Evolutionary conservation across 257 asterid genomes (phyloP), one percentile per base, ranked within the genome.

Genomic region (Nyctanthes arbortristis): DNA sequence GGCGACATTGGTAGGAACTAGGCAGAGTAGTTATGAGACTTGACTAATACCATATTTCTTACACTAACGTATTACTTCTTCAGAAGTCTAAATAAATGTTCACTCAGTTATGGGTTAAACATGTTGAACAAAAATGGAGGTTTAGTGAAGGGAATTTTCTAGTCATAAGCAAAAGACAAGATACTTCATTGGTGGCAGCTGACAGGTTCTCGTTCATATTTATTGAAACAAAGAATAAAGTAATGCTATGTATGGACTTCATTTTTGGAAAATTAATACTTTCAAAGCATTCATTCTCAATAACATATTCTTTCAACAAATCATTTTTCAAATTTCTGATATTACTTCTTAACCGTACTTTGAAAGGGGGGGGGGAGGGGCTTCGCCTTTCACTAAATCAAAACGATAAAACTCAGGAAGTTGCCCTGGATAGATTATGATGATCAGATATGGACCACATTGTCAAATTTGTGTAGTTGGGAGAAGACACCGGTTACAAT

Each of bases 381-480:
- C n/a, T n/a, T n/a, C n/a, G n/a, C n/a, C n/a, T n/a, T n/a, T n/a
- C n/a, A n/a, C n/a, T n/a, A n/a, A n/a, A n/a, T n/a, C 47, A 52
- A 7, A 22, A 18, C n/a, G n/a, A n/a, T 52, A 20, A 20, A 24
- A 18, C 14, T 0, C 30, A 11, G 29, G 49, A 4, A 11, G 37
- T 47, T 28, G 60, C 14, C 62, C 36, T 39, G 28, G 63, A 36
- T 67, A 32, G 40, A 32, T 72, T 40, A 54, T 47, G 66, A 22
- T 76, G 68, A 24, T 63, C 54, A 32, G 36, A 16, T 63, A 55
- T 33, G 3, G 28, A n/a, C n/a, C n/a, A n/a, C n/a, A n/a, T n/a
- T n/a, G n/a, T 27, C 68, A 14, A 13, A 27, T 0, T 29, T 35
- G 10, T 55, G 63, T 32, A 20, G 61, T 32, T 47, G n/a, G n/a